Percentiles rank a stretch among this genome's conserved stretches.
phyloP scores from a whole-genome alignment of 2,329 filamentous ascomycete species.

The Phialophora macrospora region DNA sequence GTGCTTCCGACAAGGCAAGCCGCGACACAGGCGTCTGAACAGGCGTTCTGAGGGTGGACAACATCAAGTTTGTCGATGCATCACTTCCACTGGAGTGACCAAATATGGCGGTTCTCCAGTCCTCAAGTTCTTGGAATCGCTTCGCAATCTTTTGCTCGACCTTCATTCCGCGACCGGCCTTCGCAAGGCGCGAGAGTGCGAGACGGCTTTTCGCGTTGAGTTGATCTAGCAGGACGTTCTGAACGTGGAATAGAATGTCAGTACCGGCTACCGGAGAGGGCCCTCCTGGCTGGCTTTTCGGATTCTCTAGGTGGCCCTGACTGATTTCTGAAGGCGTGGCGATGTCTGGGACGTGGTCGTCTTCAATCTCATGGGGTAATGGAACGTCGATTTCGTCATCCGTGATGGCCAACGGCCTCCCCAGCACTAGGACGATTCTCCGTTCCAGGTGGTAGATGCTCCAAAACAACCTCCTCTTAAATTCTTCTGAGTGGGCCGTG shows the following conservation, averaged over 20 bases:
- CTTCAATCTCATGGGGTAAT: slow-evolving; percentile 16
- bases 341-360: slow-evolving; percentile 7
- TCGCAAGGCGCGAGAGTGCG: slow-evolving; percentile 12
- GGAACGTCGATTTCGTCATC: slow-evolving; percentile 24
- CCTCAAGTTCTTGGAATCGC: slow-evolving; percentile 23
- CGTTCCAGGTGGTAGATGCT: slow-evolving; percentile 23
- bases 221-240: slow-evolving; percentile 18
- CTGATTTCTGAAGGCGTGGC: not conserved
- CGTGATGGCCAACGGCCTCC: slow-evolving; percentile 22
- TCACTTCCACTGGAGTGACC: slow-evolving; percentile 4
- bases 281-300: not conserved
- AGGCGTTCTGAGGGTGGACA: slow-evolving; percentile 8
- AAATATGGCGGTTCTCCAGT: slow-evolving; percentile 20
- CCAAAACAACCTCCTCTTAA: slow-evolving; percentile 21
- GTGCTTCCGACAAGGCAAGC: slow-evolving; percentile 12
- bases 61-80: slow-evolving; percentile 10
- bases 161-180: not conserved
- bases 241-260: slow-evolving; percentile 17
- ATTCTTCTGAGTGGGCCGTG: slow-evolving; percentile 5
- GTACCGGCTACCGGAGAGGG: not conserved
- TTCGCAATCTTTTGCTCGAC: slow-evolving; percentile 23
- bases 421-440: slow-evolving; percentile 21
- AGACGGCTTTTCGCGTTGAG: slow-evolving; percentile 24
- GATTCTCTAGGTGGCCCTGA: not conserved
- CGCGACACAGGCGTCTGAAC: slow-evolving; percentile 12